Evolutionary conservation across 176 grass and related monocot genomes (phyloP).

Genomic region (Panicum miliaceum): DNA sequence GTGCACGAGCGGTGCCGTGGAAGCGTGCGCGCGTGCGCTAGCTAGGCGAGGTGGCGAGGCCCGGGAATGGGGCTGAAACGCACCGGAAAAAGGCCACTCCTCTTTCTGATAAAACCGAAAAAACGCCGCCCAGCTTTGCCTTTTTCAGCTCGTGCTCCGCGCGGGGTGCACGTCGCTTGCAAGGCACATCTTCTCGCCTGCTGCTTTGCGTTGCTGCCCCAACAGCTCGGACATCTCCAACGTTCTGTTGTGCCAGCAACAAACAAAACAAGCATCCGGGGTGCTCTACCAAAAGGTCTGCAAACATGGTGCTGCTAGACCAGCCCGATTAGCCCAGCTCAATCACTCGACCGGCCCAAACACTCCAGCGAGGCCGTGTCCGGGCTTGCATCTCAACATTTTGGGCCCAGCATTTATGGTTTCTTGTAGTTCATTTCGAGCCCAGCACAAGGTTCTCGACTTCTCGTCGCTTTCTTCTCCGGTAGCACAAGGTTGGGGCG

Average conservation of each 20-base stretch:
- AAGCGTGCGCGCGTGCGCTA: not conserved
- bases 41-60: not conserved
- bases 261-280: not conserved
- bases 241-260: too few relatives aligned
- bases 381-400: not conserved
- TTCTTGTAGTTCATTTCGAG: not conserved
- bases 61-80: not conserved
- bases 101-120: constrained; percentile 18
- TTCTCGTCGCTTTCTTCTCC: too few relatives aligned
- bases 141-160: constrained; percentile 8
- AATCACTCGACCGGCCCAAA: not conserved
- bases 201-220: not conserved
- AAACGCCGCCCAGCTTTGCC: not conserved
- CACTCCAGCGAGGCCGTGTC: not conserved
- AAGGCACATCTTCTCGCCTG: constrained; percentile 31
- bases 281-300: not conserved
- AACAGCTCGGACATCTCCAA: not conserved
- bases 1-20: not conserved
- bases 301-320: not conserved
- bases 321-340: not conserved
- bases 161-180: constrained; percentile 20
- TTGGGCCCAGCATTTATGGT: not conserved
- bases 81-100: not conserved
- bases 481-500: not conserved
- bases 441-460: not conserved